Base-by-base conservation (phyloP, 768 basidiomycete genomes). In the Termitomyces sp. region DNA sequence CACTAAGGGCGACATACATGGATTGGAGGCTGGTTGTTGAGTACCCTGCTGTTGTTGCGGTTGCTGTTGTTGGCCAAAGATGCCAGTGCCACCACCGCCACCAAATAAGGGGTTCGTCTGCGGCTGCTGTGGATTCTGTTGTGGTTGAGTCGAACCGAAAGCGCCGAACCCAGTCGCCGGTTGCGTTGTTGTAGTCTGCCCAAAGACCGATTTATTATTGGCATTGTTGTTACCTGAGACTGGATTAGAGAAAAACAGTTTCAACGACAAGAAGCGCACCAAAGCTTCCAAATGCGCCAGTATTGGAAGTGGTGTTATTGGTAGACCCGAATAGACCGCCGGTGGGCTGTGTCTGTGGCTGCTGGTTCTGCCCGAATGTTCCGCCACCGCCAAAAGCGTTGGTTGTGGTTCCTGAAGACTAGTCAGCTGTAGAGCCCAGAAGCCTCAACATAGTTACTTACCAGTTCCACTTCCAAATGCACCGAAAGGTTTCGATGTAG, bases 181-280 rank as follows among this genome's bases (percentile, higher is more conserved):
- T 61, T 85, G 81, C 48, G 69, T 65, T 11, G 81, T 64, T 9
- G 77, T 55, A 29, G 79, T 55, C 42, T 65, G 64, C 36, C 84
- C 83, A 59, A 86, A 86, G 31, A 84, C 68, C 47, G 66, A 74
- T 69, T 71, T 73, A 53, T 71, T 73, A 53, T 64, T 70, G 14
- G 64, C 64, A 34, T 63, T 68, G 25, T 59, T 67, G 34, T 49
- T 43, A 10, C 43, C 45, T 59, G 9, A 52, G 20, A 61, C 17
- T 17, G 12, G 34, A 4, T 25, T 14, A 32, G 43, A 37, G 12
- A 20, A 53, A 53, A 50, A 34, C 11, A 25, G 37, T 2, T n/a
- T 46, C n/a, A 32, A 40, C 29, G 49, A 52, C 31, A 48, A 57
- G 69, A 7, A 45, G 9, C 65, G 37, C 63, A 76, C 74, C 73